Percentiles rank a stretch among this genome's conserved stretches.
These are phyloP conservation scores for Cymodocea nodosa DNA, from an alignment of 116 monocot species.

Conservation along the genomic window DNA sequence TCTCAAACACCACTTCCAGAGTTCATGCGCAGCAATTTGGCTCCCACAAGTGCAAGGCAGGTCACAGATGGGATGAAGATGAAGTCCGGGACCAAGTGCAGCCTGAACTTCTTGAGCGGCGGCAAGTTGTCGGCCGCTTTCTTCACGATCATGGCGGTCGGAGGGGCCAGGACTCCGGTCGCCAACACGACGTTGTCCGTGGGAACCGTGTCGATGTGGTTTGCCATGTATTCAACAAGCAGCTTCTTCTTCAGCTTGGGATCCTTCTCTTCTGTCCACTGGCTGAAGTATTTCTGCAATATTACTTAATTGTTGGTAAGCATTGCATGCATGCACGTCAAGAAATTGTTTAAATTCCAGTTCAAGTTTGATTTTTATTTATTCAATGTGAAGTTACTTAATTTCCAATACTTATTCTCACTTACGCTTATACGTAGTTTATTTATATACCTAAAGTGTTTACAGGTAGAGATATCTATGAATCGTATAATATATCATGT, in stretches of 20 bases:
- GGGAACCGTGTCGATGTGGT: background rate
- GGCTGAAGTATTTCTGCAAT: slow-evolving; percentile 23
- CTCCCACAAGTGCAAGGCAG: slow-evolving; percentile 22
- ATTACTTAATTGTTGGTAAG: background rate
- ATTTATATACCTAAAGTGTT: too few species aligned
- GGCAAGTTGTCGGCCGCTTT: slow-evolving; percentile 29
- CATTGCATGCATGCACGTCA: too few species aligned
- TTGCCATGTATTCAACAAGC: slow-evolving; percentile 11
- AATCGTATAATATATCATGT: too few species aligned
- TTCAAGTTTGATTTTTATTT: too few species aligned
- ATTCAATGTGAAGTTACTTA: too few species aligned
- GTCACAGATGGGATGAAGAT: slow-evolving; percentile 48
- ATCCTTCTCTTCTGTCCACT: slow-evolving; percentile 2
- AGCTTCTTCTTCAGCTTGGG: background rate
- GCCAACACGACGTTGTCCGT: slow-evolving; percentile 13
- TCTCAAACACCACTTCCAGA: background rate
- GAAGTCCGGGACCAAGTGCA: slow-evolving; percentile 44
- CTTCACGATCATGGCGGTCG: slow-evolving; percentile 46
- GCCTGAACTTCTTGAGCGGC: slow-evolving; percentile 30
- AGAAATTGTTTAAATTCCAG: too few species aligned
- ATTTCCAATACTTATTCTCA: too few species aligned
- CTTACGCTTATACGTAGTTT: too few species aligned
- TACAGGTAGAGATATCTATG: too few species aligned
- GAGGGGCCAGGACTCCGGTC: slow-evolving; percentile 41
- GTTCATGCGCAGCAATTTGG: slow-evolving; percentile 4